Evolutionary conservation across 768 basidiomycete genomes (phyloP).

Genomic region (Baorangia bicolor): DNA sequence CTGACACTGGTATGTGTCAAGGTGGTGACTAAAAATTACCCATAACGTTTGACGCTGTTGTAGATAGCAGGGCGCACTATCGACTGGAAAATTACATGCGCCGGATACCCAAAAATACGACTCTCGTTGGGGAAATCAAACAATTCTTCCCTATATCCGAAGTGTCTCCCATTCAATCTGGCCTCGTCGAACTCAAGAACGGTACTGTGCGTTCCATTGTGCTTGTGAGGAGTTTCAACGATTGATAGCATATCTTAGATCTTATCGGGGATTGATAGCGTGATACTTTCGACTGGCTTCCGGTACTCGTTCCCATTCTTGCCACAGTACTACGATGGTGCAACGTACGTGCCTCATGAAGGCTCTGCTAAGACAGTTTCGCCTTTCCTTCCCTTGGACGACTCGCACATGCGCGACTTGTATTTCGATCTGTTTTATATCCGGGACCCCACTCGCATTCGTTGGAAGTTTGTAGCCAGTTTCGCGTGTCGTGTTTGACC

Average conservation of each 20-base stretch:
- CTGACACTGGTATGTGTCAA: conserved; percentile 1
- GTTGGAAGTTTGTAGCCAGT: neutral
- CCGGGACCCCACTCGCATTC: neutral
- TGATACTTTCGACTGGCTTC: neutral
- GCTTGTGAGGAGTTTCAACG: neutral
- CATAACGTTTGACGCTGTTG: too few species aligned
- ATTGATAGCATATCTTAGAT: neutral
- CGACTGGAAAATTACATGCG: neutral
- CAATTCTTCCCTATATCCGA: neutral
- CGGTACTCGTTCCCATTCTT: neutral
- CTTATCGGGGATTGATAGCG: neutral
- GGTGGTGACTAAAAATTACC: neutral
- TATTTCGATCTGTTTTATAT: neutral
- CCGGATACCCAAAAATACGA: neutral
- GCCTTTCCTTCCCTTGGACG: neutral
- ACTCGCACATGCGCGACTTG: neutral
- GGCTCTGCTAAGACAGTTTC: neutral
- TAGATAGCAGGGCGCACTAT: neutral
- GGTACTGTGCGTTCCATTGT: neutral
- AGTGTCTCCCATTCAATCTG: neutral
- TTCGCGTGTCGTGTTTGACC: neutral
- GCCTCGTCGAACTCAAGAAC: neutral
- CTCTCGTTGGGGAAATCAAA: neutral
- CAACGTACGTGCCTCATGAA: neutral
- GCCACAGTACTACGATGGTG: neutral